Percentiles rank a stretch among this genome's conserved stretches.
Conservation (phyloP, 1,139 yeast genomes). For the Schizosaccharomyces versatilis region DNA sequence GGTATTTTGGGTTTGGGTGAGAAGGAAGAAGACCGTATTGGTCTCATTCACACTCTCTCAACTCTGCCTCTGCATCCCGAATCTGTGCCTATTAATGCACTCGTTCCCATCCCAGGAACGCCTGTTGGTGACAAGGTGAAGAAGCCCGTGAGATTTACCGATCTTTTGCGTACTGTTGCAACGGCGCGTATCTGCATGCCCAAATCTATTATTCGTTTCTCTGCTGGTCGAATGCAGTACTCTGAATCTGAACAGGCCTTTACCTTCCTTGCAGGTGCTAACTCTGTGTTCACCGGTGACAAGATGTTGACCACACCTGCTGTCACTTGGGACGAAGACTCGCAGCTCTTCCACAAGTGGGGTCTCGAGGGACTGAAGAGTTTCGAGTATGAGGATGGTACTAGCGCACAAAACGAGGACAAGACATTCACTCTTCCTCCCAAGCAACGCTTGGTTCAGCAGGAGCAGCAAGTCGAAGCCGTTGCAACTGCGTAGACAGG, state of each 20-base stretch:
- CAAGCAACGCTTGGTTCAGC: neutral
- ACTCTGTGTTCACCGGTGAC: constrained; percentile 65
- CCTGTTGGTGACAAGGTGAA: constrained; percentile 40
- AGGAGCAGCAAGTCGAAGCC: too few relatives aligned
- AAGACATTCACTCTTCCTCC: constrained; percentile 1
- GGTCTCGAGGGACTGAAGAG: constrained; percentile 51
- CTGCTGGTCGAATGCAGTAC: constrained; percentile 70
- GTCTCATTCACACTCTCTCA: constrained; percentile 44
- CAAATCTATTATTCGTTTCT: constrained; percentile 41
- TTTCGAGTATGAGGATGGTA: constrained; percentile 16
- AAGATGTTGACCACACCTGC: constrained; percentile 68
- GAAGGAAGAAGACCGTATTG: constrained; percentile 45
- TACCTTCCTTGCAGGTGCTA: constrained; percentile 59
- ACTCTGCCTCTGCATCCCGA: constrained; percentile 55
- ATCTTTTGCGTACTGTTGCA: constrained; percentile 45
- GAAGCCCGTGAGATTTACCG: constrained; percentile 29
- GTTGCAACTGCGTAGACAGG: too few relatives aligned
- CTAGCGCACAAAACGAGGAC: neutral
- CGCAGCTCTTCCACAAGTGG: constrained; percentile 43
- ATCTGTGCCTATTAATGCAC: constrained; percentile 55
- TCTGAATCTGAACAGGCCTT: constrained; percentile 52
- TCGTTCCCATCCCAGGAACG: constrained; percentile 63
- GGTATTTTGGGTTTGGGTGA: constrained; percentile 67
- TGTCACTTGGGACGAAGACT: constrained; percentile 70
- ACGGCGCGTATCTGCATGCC: constrained; percentile 65